Evolutionary conservation across 2,329 filamentous ascomycete genomes (phyloP).

Genomic region (Phialemonium atrogriseum): DNA sequence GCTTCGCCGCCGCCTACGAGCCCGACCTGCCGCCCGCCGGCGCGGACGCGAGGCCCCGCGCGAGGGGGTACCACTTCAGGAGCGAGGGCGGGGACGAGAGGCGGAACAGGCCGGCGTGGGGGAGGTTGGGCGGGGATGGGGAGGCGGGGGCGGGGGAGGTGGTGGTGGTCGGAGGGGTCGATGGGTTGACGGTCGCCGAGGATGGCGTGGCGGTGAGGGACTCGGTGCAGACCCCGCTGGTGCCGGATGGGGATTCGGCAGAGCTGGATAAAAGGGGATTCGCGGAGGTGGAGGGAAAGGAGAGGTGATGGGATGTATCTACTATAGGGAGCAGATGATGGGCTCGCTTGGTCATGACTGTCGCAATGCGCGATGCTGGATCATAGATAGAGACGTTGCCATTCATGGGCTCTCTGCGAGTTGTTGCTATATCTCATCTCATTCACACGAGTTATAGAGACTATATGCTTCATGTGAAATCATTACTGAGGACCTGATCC

Average conservation of each 20-base stretch:
- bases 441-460: no score
- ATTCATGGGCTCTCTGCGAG: no score
- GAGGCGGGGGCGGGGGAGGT: conserved; percentile 19
- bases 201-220: conserved; percentile 26
- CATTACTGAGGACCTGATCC: no score
- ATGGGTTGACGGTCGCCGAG: conserved; percentile 17
- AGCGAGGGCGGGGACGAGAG: conserved; percentile 56
- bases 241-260: conserved; percentile 35
- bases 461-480: no score
- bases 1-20: conserved; percentile 53
- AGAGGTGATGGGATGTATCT: conserved; percentile 1
- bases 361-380: no score
- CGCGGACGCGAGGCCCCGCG: conserved; percentile 69
- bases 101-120: conserved; percentile 62
- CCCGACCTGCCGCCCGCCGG: conserved; percentile 61
- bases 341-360: no score
- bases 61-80: conserved; percentile 77
- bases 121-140: conserved; percentile 31
- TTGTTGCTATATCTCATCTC: no score
- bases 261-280: conserved; percentile 50
- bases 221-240: conserved; percentile 38
- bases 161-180: conserved; percentile 30
- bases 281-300: conserved; percentile 31
- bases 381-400: no score
- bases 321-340: no score